Percentiles rank a stretch among this genome's conserved stretches.
These are phyloP conservation scores for Hordeum vulgare DNA, from an alignment of 176 grass and related monocot genomes.

Conservation along the genomic window MorexV3_pseudomolecules_assembly NC_058524.1:279294408-279294907, in stretches of 20 bases:
- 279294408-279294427: background rate
- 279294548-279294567: background rate
- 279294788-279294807: too few relatives aligned
- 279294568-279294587: background rate
- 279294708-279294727: too few relatives aligned
- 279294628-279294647: too few relatives aligned
- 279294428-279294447: background rate
- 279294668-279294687: too few relatives aligned
- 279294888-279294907: background rate
- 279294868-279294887: background rate
- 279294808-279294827: too few relatives aligned
- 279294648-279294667: too few relatives aligned
- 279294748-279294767: too few relatives aligned
- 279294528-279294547: background rate
- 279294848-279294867: background rate
- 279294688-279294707: too few relatives aligned
- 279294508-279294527: background rate
- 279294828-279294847: background rate
- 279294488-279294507: background rate
- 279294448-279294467: background rate
- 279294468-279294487: background rate
- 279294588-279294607: slow-evolving; percentile 8
- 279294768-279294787: too few relatives aligned
- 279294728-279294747: too few relatives aligned
- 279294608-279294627: background rate